A percentile compares a stretch with the other conserved stretches of the same genome.
Conservation (phyloP, 192 early-diverging fungal genomes). For the Oehlia diaphana region DNA sequence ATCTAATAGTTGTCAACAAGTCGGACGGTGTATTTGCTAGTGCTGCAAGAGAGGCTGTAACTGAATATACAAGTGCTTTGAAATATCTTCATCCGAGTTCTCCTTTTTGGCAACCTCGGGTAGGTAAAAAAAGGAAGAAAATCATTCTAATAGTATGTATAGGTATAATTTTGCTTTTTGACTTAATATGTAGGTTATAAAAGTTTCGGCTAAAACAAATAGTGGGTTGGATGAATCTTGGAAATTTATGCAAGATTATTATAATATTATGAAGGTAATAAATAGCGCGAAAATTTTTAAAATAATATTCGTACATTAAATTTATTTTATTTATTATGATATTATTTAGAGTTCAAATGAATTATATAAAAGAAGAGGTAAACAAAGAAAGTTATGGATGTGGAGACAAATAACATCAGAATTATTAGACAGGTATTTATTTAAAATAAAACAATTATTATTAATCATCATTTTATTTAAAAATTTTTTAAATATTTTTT, state of each 20-base stretch:
- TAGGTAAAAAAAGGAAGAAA: background rate
- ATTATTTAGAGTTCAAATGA: constrained; percentile 36
- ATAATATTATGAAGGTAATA: constrained; percentile 51
- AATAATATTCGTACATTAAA: background rate
- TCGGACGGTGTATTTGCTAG: constrained; percentile 67
- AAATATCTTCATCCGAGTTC: constrained; percentile 58
- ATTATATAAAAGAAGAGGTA: constrained; percentile 48
- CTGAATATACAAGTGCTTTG: constrained; percentile 70
- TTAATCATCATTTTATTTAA: background rate
- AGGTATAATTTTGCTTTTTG: background rate
- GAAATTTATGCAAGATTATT: constrained; percentile 61
- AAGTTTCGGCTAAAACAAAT: constrained; percentile 56
- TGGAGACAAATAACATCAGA: constrained; percentile 68
- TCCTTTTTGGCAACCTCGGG: constrained; percentile 47
- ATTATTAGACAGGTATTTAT: constrained; percentile 51
- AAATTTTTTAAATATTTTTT: background rate
- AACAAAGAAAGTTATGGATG: constrained; percentile 67
- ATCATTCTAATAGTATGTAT: background rate
- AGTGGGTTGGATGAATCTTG: constrained; percentile 58
- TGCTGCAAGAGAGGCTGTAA: constrained; percentile 62
- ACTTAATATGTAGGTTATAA: constrained; percentile 43
- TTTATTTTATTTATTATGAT: background rate
- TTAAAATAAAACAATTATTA: background rate
- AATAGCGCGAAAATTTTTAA: background rate
- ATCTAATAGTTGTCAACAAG: constrained; percentile 83